Base-by-base conservation (phyloP, 495 filamentous ascomycete genomes). In the Chaetomidium leptoderma region DNA sequence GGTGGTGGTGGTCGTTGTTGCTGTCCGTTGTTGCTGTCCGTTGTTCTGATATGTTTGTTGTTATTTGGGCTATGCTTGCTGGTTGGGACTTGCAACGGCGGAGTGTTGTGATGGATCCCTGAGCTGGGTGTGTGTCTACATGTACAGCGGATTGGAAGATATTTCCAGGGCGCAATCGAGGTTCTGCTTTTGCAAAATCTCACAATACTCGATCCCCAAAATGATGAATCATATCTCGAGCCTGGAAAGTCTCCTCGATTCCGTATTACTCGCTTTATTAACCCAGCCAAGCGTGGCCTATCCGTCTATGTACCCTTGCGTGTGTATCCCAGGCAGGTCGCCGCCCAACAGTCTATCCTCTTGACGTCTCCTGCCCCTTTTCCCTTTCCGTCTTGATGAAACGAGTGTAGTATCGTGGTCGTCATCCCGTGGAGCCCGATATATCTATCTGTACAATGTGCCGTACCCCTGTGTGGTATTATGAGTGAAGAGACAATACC, bases 371-470 rank as follows among this genome's bases (percentile, higher is more conserved):
- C n/a, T n/a, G n/a, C n/a, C n/a, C n/a, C n/a, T n/a, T n/a, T n/a
- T 46, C 7, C 16, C 35, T 47, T 29, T 13, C 29, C 42, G 35
- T 27, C 40, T 29, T 26, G 17, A 56, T 9, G 26, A 48, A 59
- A 59, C 3, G 57, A 59, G 17, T 53, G 56, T 58, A 14, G n/a
- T 52, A 45, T 58, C 47, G 17, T 33, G 56, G 27, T 49, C 32
- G 13, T 46, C 17, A 19, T 37, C 53, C 24, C 42, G 6, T 27
- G 14, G 39, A 51, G 52, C 37, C 56, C 29, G 39, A 44, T 58
- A 40, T 58, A 3, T 33, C n/a, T 26, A n/a, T n/a, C n/a, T 43
- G 37, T 53, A 43, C 49, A 39, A 42, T 44, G 36, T 45, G 30
- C 37, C 32, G 23, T 52, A 33, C 13, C 2, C 29, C 44, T 23